Evolutionary conservation across 352 stramenopile genomes (phyloP).

Genomic region (Phytophthora chlamydospora): DNA sequence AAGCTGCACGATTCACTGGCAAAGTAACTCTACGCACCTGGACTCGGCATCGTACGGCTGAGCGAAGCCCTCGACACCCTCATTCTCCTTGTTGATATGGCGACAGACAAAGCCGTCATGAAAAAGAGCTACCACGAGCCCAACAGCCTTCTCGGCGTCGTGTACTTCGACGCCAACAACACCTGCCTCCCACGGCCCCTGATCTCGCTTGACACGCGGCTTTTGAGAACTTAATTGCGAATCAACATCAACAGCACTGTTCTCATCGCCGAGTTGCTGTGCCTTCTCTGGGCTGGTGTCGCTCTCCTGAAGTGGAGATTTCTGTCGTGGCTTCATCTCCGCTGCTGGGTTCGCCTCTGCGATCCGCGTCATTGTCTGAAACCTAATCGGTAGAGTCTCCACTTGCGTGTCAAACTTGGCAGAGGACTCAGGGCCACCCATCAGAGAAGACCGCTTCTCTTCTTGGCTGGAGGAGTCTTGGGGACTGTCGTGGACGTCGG

Average conservation of each 20-base stretch:
- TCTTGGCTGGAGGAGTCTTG: constrained; percentile 4
- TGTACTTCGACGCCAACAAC: background rate
- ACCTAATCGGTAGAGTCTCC: constrained; percentile 22
- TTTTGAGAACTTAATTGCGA: background rate
- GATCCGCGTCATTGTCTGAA: constrained; percentile 27
- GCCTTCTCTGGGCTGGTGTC: background rate
- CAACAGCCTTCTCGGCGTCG: constrained; percentile 13
- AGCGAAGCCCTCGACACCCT: constrained; percentile 67
- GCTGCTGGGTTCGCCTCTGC: constrained; percentile 3
- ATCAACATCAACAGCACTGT: background rate
- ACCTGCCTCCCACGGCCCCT: background rate
- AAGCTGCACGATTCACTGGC: constrained; percentile 12
- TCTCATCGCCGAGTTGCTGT: background rate
- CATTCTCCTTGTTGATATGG: constrained; percentile 56
- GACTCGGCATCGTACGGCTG: constrained; percentile 76
- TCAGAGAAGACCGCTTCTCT: constrained; percentile 5
- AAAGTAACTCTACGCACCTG: constrained; percentile 40
- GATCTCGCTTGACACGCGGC: constrained; percentile 6
- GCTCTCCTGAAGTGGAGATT: background rate
- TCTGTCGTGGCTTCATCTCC: background rate
- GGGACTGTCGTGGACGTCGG: constrained; percentile 1
- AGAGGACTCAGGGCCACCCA: constrained; percentile 3
- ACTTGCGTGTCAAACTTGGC: constrained; percentile 39
- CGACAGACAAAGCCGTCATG: constrained; percentile 72
- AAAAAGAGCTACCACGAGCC: constrained; percentile 65